These are phyloP conservation scores for Warburgia ugandensis DNA, from an alignment of 164 flowering plant genomes.

Conservation along the genomic window DNA sequence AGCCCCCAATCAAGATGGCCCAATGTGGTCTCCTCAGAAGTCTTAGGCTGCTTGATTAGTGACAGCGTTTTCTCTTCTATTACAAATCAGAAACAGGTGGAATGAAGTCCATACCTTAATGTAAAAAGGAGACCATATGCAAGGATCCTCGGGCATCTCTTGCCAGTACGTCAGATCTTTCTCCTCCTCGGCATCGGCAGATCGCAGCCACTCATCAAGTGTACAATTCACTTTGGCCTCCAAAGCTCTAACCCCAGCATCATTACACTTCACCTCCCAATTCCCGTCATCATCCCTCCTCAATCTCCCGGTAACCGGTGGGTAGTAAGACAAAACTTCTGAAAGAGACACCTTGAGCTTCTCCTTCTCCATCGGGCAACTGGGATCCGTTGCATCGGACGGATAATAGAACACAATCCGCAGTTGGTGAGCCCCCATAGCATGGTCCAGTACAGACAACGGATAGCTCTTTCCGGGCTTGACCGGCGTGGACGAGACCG, in stretches of 20 bases:
- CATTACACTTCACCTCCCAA: slow-evolving; percentile 65
- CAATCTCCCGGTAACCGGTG: slow-evolving; percentile 59
- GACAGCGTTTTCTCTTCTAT: too few relatives aligned
- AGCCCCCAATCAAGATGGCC: too few relatives aligned
- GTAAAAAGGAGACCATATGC: slow-evolving; percentile 63
- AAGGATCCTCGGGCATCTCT: slow-evolving; percentile 57
- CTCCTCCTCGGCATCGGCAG: slow-evolving; percentile 43
- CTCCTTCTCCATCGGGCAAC: slow-evolving; percentile 4
- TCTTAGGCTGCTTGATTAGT: too few relatives aligned
- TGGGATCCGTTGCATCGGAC: slow-evolving; percentile 8
- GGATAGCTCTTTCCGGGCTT: slow-evolving; percentile 35
- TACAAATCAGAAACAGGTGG: too few relatives aligned
- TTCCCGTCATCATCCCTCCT: slow-evolving; percentile 31
- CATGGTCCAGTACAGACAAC: slow-evolving; percentile 41
- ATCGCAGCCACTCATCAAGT: slow-evolving; percentile 67
- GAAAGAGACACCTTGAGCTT: slow-evolving; percentile 35
- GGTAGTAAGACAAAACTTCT: slow-evolving; percentile 38
- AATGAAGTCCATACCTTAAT: too few relatives aligned
- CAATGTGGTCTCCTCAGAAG: too few relatives aligned
- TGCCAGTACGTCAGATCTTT: slow-evolving; percentile 55
- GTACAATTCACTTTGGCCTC: slow-evolving; percentile 41
- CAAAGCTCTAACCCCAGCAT: slow-evolving; percentile 60
- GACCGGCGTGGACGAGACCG: slow-evolving; percentile 54
- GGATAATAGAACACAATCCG: slow-evolving; percentile 55
- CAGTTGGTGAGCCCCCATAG: slow-evolving; percentile 51